Evolutionary conservation across 257 asterid species (phyloP), one percentile per base, ranked within the genome.

Genomic region (Eucommia ulmoides): DNA sequence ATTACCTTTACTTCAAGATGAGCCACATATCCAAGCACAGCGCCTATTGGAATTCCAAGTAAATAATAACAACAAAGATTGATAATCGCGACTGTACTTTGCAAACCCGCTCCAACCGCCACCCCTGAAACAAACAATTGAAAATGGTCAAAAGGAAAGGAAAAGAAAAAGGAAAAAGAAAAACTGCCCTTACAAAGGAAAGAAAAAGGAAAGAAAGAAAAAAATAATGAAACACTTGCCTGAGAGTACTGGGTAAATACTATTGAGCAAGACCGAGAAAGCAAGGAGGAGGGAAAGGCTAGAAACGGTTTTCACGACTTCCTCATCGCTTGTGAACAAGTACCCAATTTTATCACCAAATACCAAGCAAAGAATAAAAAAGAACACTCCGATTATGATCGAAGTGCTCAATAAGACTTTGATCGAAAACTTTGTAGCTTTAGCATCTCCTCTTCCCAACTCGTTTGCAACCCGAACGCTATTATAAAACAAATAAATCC

Each of bases 61-160:
- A 74, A 11, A 53, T 81, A 84, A 24, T 45, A 84, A 83, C 88
- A 86, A 52, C 69, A 65, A 1, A 82, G 71, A 75, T 80, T 82
- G 72, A 86, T 72, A 15, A 75, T 14, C 15, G 96, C 94, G 9
- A 82, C 94, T 17, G 61, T 65, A 52, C 71, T 74, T 58, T 86
- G 96, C 51, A 80, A 29, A 23, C 94, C 96, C 7, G 94, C 92
- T 60, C 94, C 96, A 0, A 86, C 77, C 2, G 96, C 85, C 72
- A 86, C 89, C 8, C 96, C 96, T 86, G 79, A 41, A 19, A 16
- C 50, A 58, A 17, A 26, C 10, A 2, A 14, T 12, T 17, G 1
- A 58, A n/a, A n/a, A 51, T 3, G 21, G 25, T 41, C 59, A 41
- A 20, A 21, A 22, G 10, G 20, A 22, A 17, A 15, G 26, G 41